These are phyloP conservation scores for Zoysia pacifica DNA, from an alignment of 176 grass and related monocot species.

Conservation along the genomic window DNA sequence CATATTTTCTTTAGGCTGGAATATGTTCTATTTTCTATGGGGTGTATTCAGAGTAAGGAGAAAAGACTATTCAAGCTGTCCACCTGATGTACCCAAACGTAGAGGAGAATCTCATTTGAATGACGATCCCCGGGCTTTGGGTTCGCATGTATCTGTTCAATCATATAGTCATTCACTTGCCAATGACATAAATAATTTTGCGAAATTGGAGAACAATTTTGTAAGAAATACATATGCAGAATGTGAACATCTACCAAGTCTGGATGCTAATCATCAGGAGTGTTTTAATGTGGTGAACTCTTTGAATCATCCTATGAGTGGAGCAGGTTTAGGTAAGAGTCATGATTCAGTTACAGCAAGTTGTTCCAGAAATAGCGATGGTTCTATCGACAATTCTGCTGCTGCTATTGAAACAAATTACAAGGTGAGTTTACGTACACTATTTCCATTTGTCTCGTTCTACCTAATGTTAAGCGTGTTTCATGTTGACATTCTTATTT, in stretches of 20 bases:
- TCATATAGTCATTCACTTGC: constrained; percentile 29
- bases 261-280: constrained; percentile 36
- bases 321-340: constrained; percentile 30
- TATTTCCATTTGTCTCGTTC: background rate
- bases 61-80: constrained; percentile 33
- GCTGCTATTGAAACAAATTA: constrained; percentile 18
- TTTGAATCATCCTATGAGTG: constrained; percentile 33
- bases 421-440: background rate
- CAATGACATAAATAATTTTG: constrained; percentile 33
- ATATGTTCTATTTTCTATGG: constrained; percentile 93
- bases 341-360: constrained; percentile 36
- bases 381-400: background rate
- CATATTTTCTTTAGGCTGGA: constrained; percentile 73
- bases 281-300: constrained; percentile 34
- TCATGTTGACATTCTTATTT: background rate
- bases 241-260: constrained; percentile 13
- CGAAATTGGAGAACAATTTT: constrained; percentile 18
- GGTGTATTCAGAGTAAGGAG: constrained; percentile 73
- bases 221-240: constrained; percentile 20
- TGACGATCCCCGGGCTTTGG: constrained; percentile 13
- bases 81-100: constrained; percentile 38
- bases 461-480: background rate
- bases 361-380: constrained; percentile 24
- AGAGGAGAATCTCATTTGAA: constrained; percentile 35
- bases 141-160: constrained; percentile 37